A percentile compares a stretch with the other conserved stretches of the same genome.
phyloP scores from a whole-genome alignment of 2,329 filamentous ascomycete genomes.

The Colletotrichum lini region DNA sequence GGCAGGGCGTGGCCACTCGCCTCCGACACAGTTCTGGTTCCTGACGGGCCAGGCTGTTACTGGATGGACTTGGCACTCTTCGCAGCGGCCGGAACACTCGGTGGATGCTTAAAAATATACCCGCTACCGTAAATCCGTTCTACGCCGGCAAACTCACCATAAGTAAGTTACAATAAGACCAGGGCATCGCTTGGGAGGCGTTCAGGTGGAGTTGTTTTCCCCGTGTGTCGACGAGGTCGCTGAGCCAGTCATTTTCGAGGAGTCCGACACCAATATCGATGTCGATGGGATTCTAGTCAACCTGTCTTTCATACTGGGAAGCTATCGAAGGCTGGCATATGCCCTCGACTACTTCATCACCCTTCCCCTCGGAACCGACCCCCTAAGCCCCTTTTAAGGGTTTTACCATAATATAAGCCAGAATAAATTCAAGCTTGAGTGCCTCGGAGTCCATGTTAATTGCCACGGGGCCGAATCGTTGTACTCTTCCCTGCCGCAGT shows the following conservation, averaged over 20 bases:
- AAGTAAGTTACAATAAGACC: constrained; percentile 44
- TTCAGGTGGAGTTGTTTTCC: constrained; percentile 49
- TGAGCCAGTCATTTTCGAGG: constrained; percentile 48
- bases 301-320: constrained; percentile 41
- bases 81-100: constrained; percentile 46
- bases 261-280: constrained; percentile 45
- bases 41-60: constrained; percentile 49
- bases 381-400: too few relatives aligned
- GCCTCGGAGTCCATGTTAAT: constrained; percentile 45
- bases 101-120: constrained; percentile 43
- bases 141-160: constrained; percentile 46
- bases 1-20: neutral
- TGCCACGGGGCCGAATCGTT: constrained; percentile 33
- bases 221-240: constrained; percentile 44
- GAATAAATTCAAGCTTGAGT: constrained; percentile 41
- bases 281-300: constrained; percentile 46
- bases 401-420: constrained; percentile 1
- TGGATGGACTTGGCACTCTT: constrained; percentile 46
- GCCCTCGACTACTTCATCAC: constrained; percentile 38
- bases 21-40: constrained; percentile 43
- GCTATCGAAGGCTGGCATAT: constrained; percentile 45
- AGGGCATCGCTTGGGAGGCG: constrained; percentile 45
- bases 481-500: constrained; percentile 45
- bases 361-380: too few relatives aligned
- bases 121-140: constrained; percentile 45